Conservation (phyloP, 1,284 basidiomycete genomes). For the Heliocybe sulcata region DNA sequence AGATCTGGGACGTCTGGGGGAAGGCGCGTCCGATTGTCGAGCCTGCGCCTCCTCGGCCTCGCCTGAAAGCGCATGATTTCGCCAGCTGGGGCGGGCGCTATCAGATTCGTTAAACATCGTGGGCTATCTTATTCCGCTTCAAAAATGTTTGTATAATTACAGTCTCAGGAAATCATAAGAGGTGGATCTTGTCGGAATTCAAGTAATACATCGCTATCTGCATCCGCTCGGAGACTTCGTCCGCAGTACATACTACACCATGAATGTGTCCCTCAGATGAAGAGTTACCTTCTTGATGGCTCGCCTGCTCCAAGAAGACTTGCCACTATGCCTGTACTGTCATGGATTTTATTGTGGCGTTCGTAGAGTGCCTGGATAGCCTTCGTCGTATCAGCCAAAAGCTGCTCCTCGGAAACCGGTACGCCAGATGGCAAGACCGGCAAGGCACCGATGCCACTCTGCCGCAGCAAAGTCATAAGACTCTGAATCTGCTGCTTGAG, state of each 20-base stretch:
- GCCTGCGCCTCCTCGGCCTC: no score
- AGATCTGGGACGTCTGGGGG: background rate
- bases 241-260: background rate
- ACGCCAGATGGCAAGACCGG: slow-evolving; percentile 26
- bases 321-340: slow-evolving; percentile 32
- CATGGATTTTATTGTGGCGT: slow-evolving; percentile 31
- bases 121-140: no score
- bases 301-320: slow-evolving; percentile 23
- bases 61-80: background rate
- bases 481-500: slow-evolving; percentile 37
- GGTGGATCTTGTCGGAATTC: no score
- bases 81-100: background rate
- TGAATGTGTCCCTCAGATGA: background rate
- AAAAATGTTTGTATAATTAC: no score
- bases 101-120: no score
- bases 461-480: slow-evolving; percentile 36
- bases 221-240: no score
- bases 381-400: slow-evolving; percentile 26
- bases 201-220: no score
- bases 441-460: slow-evolving; percentile 45
- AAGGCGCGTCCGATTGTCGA: background rate
- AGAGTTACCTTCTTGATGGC: slow-evolving; percentile 1
- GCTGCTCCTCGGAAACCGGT: slow-evolving; percentile 22
- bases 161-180: no score
- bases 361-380: slow-evolving; percentile 33